Conservation (phyloP, 441 rosid species). For the Codiaeum variegatum region DNA sequence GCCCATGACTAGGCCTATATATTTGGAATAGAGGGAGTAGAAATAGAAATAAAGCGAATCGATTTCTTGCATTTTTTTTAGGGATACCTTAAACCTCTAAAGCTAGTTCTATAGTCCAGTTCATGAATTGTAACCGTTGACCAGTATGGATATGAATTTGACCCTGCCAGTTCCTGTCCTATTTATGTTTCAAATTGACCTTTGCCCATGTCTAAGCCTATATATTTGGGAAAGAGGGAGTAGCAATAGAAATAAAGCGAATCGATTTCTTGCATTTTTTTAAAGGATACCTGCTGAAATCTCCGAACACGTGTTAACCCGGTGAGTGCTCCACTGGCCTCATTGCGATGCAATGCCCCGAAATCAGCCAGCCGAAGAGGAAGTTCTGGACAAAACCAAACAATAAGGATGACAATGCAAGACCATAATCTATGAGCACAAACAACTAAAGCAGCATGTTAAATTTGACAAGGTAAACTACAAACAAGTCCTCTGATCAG, state of each 20-base stretch:
- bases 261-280: background rate
- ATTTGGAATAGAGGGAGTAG: no score
- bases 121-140: no score
- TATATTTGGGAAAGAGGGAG: no score
- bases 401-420: slow-evolving; percentile 3
- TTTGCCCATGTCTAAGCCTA: no score
- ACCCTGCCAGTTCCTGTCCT: no score
- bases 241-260: background rate
- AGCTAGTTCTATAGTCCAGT: no score
- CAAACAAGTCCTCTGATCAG: background rate
- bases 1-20: no score
- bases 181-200: no score
- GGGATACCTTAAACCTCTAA: no score
- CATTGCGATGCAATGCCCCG: slow-evolving; percentile 95
- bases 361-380: slow-evolving; percentile 95
- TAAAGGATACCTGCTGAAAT: slow-evolving; percentile 79
- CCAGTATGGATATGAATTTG: no score
- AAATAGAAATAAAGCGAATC: background rate
- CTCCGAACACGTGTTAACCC: slow-evolving; percentile 97
- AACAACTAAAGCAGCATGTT: background rate
- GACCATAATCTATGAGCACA: background rate
- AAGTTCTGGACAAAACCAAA: slow-evolving; percentile 47
- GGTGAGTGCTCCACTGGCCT: slow-evolving; percentile 98
- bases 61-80: background rate
- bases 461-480: background rate